phyloP scores from a whole-genome alignment of 2,329 filamentous ascomycete genomes.

The Seiridium cupressi region DNA sequence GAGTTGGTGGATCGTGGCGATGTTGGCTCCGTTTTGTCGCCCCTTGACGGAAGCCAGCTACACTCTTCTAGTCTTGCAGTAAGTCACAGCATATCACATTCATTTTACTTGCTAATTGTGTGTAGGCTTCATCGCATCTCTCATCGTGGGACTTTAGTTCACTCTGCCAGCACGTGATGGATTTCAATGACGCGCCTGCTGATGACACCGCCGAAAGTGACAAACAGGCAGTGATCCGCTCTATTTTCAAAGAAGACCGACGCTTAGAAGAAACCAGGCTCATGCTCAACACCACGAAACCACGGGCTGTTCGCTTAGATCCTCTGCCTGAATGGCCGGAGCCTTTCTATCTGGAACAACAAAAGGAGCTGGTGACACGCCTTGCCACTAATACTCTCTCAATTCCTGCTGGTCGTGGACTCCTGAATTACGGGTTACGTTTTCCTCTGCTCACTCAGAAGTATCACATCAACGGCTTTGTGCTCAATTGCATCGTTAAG shows the following conservation, averaged over 20 bases:
- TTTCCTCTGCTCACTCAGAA: conserved; percentile 90
- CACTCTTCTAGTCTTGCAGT: conserved; percentile 40
- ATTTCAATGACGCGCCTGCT: conserved; percentile 57
- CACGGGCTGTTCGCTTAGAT: conserved; percentile 75
- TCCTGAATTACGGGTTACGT: conserved; percentile 85
- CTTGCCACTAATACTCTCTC: conserved; percentile 86
- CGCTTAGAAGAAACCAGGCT: conserved; percentile 82
- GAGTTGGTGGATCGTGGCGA: conserved; percentile 80
- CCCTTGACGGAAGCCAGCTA: conserved; percentile 35
- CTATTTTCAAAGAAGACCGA: conserved; percentile 89
- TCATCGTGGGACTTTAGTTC: conserved; percentile 73
- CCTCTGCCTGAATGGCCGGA: conserved; percentile 78
- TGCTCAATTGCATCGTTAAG: conserved; percentile 86
- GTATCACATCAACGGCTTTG: conserved; percentile 86
- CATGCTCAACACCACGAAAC: conserved; percentile 80
- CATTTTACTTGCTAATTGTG: conserved; percentile 20
- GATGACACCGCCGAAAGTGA: conserved; percentile 83
- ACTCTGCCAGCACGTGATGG: conserved; percentile 69
- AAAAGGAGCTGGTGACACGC: conserved; percentile 85
- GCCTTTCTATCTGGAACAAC: conserved; percentile 82
- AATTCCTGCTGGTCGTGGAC: conserved; percentile 80
- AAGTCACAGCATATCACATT: conserved; percentile 18
- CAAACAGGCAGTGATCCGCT: conserved; percentile 75
- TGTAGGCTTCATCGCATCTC: conserved; percentile 59
- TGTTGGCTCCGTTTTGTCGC: conserved; percentile 64